Evolutionary conservation across 2,329 filamentous ascomycete genomes (phyloP).

Genomic region (Fusarium bulbicola): DNA sequence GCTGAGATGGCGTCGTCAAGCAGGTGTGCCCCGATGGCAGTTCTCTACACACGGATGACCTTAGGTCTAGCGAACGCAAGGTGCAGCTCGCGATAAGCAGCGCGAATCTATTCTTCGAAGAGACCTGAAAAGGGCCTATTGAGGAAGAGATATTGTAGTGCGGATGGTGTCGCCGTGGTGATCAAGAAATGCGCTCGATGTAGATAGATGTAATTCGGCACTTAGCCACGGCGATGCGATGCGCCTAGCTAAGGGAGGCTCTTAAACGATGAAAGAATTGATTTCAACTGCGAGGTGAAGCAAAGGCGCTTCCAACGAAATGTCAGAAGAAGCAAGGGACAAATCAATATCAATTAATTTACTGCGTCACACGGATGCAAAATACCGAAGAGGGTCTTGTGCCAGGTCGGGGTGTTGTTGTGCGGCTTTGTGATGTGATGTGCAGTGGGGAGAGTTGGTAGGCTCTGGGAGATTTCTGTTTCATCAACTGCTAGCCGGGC

Average conservation of each 20-base stretch:
- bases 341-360: constrained; percentile 1
- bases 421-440: constrained; percentile 45
- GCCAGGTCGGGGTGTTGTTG: constrained; percentile 38
- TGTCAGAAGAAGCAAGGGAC: neutral
- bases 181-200: constrained; percentile 20
- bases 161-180: constrained; percentile 1
- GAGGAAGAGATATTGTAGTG: neutral
- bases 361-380: constrained; percentile 22
- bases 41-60: neutral
- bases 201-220: constrained; percentile 16
- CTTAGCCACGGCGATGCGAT: constrained; percentile 19
- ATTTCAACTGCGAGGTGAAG: constrained; percentile 7
- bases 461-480: constrained; percentile 44
- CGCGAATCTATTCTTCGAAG: neutral
- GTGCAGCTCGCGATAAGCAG: neutral
- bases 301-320: neutral
- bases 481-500: constrained; percentile 37
- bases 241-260: constrained; percentile 6
- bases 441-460: constrained; percentile 52
- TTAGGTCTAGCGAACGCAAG: neutral
- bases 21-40: neutral
- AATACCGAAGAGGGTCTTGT: constrained; percentile 28
- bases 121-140: neutral
- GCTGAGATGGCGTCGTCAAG: constrained; percentile 12
- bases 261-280: constrained; percentile 5